phyloP scores from a whole-genome alignment of 306 rosid genomes.

The Hippophae tibetana region DNA sequence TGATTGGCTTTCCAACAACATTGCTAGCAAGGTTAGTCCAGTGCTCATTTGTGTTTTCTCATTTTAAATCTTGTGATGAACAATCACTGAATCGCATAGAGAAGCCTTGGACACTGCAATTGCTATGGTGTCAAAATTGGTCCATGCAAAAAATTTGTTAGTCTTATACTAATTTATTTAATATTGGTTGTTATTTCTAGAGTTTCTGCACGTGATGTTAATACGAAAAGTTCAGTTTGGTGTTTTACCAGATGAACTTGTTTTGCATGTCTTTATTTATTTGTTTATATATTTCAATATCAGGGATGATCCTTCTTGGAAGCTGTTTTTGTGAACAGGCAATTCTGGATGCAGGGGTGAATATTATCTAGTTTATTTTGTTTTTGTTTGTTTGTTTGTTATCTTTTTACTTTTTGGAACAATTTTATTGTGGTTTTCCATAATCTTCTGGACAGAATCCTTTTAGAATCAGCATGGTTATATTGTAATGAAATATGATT shows the following conservation, averaged over 20 bases:
- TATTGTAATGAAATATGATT: conserved; percentile 45
- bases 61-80: neutral
- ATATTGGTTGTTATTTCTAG: too few relatives aligned
- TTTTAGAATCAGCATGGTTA: conserved; percentile 40
- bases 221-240: neutral
- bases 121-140: too few relatives aligned
- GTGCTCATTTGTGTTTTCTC: neutral
- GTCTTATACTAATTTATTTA: too few relatives aligned
- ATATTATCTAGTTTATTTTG: conserved; percentile 66
- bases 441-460: conserved; percentile 10
- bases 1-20: conserved; percentile 99
- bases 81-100: neutral
- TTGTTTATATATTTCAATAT: neutral
- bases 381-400: conserved; percentile 1
- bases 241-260: neutral
- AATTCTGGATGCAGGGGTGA: conserved; percentile 96
- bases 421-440: conserved; percentile 36
- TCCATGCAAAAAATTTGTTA: too few relatives aligned
- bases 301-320: conserved; percentile 54
- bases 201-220: neutral
- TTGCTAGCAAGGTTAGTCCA: conserved; percentile 73
- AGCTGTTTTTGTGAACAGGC: conserved; percentile 36
- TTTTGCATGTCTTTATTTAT: too few relatives aligned
- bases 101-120: neutral
- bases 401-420: conserved; percentile 13